Evolutionary conservation across 2,329 filamentous ascomycete species (phyloP).

Genomic region (Paramyrothecium sp.): DNA sequence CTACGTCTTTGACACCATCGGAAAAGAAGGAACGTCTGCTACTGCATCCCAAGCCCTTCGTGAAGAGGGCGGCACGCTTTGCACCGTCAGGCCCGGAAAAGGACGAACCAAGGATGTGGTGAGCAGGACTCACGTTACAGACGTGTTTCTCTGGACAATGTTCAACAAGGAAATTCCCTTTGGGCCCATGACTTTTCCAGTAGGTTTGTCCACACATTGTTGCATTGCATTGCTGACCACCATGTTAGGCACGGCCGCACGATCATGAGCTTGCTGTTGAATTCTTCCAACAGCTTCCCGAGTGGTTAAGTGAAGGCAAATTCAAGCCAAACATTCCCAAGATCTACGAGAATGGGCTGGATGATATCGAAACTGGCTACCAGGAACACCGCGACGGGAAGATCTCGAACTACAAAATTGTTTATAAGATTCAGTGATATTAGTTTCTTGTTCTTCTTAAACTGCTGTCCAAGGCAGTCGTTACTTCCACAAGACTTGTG

Average conservation of each 20-base stretch:
- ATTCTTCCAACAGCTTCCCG: conserved; percentile 33
- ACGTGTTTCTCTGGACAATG: conserved; percentile 41
- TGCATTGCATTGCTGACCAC: conserved; percentile 1
- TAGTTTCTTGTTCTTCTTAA: too few species aligned
- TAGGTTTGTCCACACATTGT: conserved; percentile 16
- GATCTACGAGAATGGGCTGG: conserved; percentile 25
- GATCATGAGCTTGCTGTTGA: conserved; percentile 34
- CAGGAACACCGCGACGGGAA: conserved; percentile 34
- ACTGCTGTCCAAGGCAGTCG: too few species aligned
- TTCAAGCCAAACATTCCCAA: conserved; percentile 32
- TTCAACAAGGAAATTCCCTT: conserved; percentile 39
- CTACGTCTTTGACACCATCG: conserved; percentile 42
- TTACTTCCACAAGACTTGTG: too few species aligned
- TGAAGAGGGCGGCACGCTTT: conserved; percentile 26
- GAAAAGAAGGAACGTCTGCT: conserved; percentile 31
- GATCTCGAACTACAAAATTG: conserved; percentile 38
- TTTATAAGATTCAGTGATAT: conserved; percentile 24
- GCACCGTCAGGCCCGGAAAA: conserved; percentile 40
- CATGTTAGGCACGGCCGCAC: conserved; percentile 24
- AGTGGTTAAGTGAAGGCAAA: conserved; percentile 27
- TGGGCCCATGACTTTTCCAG: conserved; percentile 31
- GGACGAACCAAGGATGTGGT: conserved; percentile 33
- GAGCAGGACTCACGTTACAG: conserved; percentile 29
- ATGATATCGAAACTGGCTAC: conserved; percentile 30
- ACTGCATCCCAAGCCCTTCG: conserved; percentile 27